Base-by-base conservation (phyloP, 129 eudicot species). In the Cynara cardunculus region DNA sequence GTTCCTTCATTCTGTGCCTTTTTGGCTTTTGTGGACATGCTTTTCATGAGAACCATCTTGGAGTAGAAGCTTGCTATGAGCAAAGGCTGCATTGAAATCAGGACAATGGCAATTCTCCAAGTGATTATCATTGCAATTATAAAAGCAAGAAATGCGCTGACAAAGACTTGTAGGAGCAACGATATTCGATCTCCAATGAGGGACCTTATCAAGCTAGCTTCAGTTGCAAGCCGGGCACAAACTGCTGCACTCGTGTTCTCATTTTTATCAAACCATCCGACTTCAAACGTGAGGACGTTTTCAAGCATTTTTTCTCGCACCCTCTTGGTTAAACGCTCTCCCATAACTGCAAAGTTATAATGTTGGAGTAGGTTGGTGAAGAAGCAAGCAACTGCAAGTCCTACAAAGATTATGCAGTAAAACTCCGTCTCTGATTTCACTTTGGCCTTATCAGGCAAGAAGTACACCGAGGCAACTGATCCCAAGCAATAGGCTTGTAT, bases 1-100 rank as follows among this genome's bases (percentile, higher is more conserved):
- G 81, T 84, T 39, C 93, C 93, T 82, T 89, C 85, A 67, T 79
- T 84, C 64, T 89, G 93, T 12, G 88, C 85, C 69, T 82, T 87
- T 61, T 76, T 77, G 14, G 88, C 88, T 72, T 25, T 79, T 68
- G 13, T 76, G 0, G 90, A 86, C 88, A 87, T 84, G 39, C 73
- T 83, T 30, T 80, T 86, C 87, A 86, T 80, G 61, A 89, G 10
- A 25, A 86, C 74, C 49, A 78, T 76, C 70, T 76, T 86, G 34
- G 88, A 82, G 71, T 89, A 89, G 72, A 82, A 84, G 82, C 90
- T 69, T n/a, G 79, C 87, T 0, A 89, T 80, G 46, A 84, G 71
- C 9, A 89, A 37, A 35, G 93, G 93, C 32, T 86, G 93, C 14
- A 89, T 56, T 4, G 86, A 59, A 14, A 89, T 87, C 79, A 87